These are phyloP conservation scores for Cryptococcus sp. DNA, from an alignment of 1,284 basidiomycete genomes.

Conservation along the genomic window DNA sequence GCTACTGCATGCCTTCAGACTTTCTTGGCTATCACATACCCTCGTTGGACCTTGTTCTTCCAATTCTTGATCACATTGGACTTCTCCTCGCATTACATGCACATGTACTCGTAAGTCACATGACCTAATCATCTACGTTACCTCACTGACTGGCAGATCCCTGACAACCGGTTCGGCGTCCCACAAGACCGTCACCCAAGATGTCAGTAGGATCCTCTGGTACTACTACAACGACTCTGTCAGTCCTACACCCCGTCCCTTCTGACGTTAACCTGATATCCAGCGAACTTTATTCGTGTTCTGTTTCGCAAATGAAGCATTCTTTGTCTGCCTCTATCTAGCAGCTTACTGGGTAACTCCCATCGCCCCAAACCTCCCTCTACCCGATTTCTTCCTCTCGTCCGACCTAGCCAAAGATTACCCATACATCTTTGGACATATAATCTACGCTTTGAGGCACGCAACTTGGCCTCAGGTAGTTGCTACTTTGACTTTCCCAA, in stretches of 20 bases:
- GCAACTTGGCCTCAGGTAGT: conserved; percentile 80
- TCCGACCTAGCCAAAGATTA: conserved; percentile 23
- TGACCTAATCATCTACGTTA: not conserved
- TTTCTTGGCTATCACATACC: conserved; percentile 88
- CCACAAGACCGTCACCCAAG: conserved; percentile 86
- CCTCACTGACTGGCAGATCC: conserved; percentile 57
- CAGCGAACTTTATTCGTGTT: conserved; percentile 84
- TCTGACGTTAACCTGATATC: not conserved
- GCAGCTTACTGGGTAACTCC: conserved; percentile 71
- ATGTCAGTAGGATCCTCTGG: conserved; percentile 87
- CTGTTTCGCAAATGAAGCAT: conserved; percentile 96
- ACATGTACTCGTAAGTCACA: conserved; percentile 98
- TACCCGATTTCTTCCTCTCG: conserved; percentile 25
- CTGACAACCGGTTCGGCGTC: conserved; percentile 86
- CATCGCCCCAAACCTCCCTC: conserved; percentile 27
- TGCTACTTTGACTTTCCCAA: conserved; percentile 62
- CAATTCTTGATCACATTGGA: conserved; percentile 96
- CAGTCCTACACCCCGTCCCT: conserved; percentile 39
- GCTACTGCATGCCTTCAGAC: conserved; percentile 93
- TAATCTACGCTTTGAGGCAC: conserved; percentile 35
- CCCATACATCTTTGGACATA: conserved; percentile 14
- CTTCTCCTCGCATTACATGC: conserved; percentile 98
- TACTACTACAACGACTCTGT: conserved; percentile 92
- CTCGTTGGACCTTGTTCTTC: conserved; percentile 74
- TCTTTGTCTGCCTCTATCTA: conserved; percentile 94